A percentile compares a stretch with the other conserved stretches of the same genome.
Evolutionary conservation across 148 eudicot species (phyloP).

Genomic region (Rhododendron kiyosumense): DNA sequence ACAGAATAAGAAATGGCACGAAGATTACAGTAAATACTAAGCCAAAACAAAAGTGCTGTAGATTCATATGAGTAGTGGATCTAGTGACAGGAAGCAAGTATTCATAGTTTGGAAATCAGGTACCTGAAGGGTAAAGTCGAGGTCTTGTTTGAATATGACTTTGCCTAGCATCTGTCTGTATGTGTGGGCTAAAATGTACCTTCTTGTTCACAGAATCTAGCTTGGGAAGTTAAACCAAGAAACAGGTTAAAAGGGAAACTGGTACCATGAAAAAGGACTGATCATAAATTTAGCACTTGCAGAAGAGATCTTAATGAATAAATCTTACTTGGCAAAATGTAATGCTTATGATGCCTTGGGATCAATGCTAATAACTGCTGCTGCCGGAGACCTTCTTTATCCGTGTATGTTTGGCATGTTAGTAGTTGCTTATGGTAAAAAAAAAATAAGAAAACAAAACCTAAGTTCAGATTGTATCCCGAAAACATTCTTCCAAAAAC

Average conservation of each 20-base stretch:
- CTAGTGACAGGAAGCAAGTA: not conserved
- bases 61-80: not conserved
- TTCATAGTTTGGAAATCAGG: not conserved
- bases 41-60: slow-evolving; percentile 1
- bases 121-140: slow-evolving; percentile 71
- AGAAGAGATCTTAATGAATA: not conserved
- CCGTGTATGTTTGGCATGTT: slow-evolving; percentile 72
- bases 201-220: slow-evolving; percentile 70
- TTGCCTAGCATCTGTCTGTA: slow-evolving; percentile 54
- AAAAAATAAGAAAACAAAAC: not conserved
- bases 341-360: slow-evolving; percentile 91
- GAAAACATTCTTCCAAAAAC: not conserved
- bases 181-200: slow-evolving; percentile 82
- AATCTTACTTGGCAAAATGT: slow-evolving; percentile 68
- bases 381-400: slow-evolving; percentile 80
- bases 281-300: not conserved
- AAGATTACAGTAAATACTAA: not conserved
- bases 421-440: slow-evolving; percentile 50
- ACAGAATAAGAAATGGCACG: not conserved
- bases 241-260: not conserved
- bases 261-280: not conserved
- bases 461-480: slow-evolving; percentile 16
- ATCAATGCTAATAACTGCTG: slow-evolving; percentile 70
- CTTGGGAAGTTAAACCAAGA: slow-evolving; percentile 9
- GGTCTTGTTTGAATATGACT: slow-evolving; percentile 52